A percentile compares a stretch with the other conserved stretches of the same genome.
These are phyloP conservation scores for Arachnomyces sp. DNA, from an alignment of 2,329 filamentous ascomycete genomes.

Conservation along the genomic window DNA sequence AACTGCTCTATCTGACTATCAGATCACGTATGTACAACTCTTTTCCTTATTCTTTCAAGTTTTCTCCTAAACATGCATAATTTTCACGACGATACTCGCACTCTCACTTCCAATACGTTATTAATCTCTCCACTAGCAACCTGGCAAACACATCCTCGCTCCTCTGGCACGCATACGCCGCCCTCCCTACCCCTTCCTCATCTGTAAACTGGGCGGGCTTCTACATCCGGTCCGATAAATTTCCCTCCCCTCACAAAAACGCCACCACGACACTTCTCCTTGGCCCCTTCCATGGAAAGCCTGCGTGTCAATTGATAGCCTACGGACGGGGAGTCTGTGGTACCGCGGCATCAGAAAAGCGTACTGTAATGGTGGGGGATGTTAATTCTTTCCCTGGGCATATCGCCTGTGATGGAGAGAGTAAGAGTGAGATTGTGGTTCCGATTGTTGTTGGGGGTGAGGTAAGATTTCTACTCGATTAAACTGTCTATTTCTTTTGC, in stretches of 20 bases:
- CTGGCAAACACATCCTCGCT: conserved; percentile 41
- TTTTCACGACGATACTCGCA: background rate
- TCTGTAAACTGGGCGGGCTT: conserved; percentile 43
- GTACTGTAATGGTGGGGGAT: conserved; percentile 37
- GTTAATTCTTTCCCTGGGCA: conserved; percentile 39
- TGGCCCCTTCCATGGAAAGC: conserved; percentile 42
- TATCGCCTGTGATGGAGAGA: conserved; percentile 43
- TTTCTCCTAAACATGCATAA: no score
- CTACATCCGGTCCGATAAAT: conserved; percentile 38
- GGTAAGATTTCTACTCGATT: conserved; percentile 20
- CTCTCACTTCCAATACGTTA: no score
- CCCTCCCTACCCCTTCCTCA: conserved; percentile 35
- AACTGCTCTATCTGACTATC: background rate
- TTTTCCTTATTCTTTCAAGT: background rate
- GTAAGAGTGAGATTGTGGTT: conserved; percentile 43
- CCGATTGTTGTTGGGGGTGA: conserved; percentile 34
- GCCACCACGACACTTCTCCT: conserved; percentile 30
- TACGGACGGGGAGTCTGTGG: conserved; percentile 42
- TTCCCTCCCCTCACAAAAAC: conserved; percentile 23
- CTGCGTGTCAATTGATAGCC: conserved; percentile 40
- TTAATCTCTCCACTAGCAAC: conserved; percentile 31
- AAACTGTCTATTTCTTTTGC: background rate
- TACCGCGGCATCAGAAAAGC: conserved; percentile 30
- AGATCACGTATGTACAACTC: background rate
- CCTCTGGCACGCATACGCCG: conserved; percentile 40